Evolutionary conservation across 768 basidiomycete species (phyloP), one percentile per base, ranked within the genome.

Genomic region (Gautieria morchelliformis): DNA sequence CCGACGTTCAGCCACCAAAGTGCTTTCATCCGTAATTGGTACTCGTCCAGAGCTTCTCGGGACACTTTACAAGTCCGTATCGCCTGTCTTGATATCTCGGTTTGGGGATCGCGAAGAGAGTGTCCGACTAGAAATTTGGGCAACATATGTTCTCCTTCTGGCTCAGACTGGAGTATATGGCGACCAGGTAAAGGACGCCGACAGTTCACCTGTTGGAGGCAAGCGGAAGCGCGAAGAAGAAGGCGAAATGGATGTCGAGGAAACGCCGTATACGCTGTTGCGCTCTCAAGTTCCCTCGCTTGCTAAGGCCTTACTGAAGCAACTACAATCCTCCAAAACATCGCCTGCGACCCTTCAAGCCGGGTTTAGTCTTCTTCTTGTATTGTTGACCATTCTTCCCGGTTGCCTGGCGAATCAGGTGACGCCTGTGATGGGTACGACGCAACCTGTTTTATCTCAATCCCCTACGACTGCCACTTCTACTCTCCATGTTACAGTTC

Each of bases 21-120:
- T 98, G 4, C 77, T 98, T 15, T 74, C 85, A 30, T 87, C 89
- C 6, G 75, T 96, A 49, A 85, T 98, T 58, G 83, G 81, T 12
- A 98, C 95, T 1, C 89, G 93, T 24, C 91, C 93, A 1, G 96
- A 97, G 66, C 78, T 93, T 2, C 78, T 97, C 20, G 70, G 76
- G 14, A 73, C 83, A 2, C 78, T 95, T 52, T 96, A 92, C 75
- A 87, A 82, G 64, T 80, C 82, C 8, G 85, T 96, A 11, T 89
- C 93, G 2, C 93, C 93, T 0, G 80, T 90, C 9, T 77, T 99
- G 52, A 93, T 96, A 57, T 85, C 91, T 3, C 81, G 95, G 33
- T 94, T 98, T 62, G 85, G 84, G 41, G 96, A 99, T 68, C 85
- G 96, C 45, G 96, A 99, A 71, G 88, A 93, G 65, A 95, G 89